Conservation (phyloP, 352 stramenopile species). For the Phytophthora europaea region DNA sequence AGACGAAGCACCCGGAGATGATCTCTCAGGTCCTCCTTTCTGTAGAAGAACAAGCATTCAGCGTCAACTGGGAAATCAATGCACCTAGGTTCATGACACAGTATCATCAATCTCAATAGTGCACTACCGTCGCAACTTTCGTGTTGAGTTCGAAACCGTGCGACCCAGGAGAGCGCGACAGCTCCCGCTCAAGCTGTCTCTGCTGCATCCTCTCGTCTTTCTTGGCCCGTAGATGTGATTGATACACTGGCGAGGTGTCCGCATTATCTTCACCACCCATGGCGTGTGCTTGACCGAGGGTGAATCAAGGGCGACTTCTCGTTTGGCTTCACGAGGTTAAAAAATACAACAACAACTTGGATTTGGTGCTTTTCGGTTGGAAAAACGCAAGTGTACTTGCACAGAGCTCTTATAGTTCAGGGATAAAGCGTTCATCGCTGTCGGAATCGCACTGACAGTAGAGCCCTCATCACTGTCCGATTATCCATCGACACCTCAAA, state of each 20-base stretch:
- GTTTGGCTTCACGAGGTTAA: background rate
- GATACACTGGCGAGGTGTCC: slow-evolving; percentile 32
- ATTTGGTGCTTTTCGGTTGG: too few species aligned
- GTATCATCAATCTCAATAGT: background rate
- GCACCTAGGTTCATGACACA: background rate
- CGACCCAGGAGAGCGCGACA: slow-evolving; percentile 6
- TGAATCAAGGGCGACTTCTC: slow-evolving; percentile 9
- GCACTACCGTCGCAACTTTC: slow-evolving; percentile 13
- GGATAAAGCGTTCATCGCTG: too few species aligned
- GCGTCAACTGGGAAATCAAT: background rate
- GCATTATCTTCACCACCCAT: slow-evolving; percentile 20
- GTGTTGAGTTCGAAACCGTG: slow-evolving; percentile 14
- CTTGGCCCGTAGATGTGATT: slow-evolving; percentile 72
- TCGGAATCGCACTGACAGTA: too few species aligned
- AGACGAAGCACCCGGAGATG: background rate
- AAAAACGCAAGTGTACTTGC: too few species aligned
- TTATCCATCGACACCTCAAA: too few species aligned
- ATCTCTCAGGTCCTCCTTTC: slow-evolving; percentile 4
- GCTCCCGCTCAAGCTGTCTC: slow-evolving; percentile 27
- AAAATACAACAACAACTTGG: background rate
- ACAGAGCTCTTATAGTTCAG: too few species aligned
- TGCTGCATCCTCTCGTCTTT: slow-evolving; percentile 56
- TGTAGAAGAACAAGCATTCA: background rate
- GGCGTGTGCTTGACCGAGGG: background rate
- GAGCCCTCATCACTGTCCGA: too few species aligned